These are phyloP conservation scores for Tulasnella sp. DNA, from an alignment of 768 basidiomycete genomes.

Conservation along the genomic window DNA sequence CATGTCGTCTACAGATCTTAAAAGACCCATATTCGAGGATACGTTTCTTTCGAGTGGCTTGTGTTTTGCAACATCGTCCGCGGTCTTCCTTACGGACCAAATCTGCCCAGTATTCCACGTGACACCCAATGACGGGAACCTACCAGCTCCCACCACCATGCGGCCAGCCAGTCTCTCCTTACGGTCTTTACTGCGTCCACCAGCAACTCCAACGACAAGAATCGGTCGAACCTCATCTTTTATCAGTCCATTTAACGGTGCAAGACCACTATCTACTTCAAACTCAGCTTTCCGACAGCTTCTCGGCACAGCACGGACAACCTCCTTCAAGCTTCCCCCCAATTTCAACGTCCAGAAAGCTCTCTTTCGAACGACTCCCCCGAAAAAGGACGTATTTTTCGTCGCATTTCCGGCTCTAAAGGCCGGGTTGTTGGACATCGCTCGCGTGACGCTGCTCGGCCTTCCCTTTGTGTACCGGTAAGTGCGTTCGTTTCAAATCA, in stretches of 20 bases:
- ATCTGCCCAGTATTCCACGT: neutral
- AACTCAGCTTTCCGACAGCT: neutral
- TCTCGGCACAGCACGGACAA: neutral
- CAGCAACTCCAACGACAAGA: neutral
- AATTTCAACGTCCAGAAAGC: constrained; percentile 1
- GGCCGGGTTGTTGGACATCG: constrained; percentile 40
- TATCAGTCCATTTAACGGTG: neutral
- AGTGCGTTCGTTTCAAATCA: neutral
- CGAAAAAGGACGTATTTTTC: constrained; percentile 43
- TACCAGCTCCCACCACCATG: constrained; percentile 7
- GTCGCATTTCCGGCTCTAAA: constrained; percentile 45
- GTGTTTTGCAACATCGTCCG: neutral
- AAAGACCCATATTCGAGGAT: neutral
- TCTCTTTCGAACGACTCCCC: constrained; percentile 38
- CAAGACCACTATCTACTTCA: constrained; percentile 11
- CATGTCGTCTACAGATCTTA: neutral
- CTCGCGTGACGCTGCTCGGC: constrained; percentile 38
- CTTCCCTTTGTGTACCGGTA: constrained; percentile 40
- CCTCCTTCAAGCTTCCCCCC: neutral
- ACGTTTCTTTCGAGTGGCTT: neutral
- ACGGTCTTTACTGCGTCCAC: neutral
- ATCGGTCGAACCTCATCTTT: neutral
- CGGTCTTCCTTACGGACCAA: neutral
- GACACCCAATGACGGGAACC: neutral
- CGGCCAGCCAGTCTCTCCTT: neutral